Evolutionary conservation across 306 rosid species (phyloP), one percentile per base, ranked within the genome.

Genomic region (Rubus parviflorus): DNA sequence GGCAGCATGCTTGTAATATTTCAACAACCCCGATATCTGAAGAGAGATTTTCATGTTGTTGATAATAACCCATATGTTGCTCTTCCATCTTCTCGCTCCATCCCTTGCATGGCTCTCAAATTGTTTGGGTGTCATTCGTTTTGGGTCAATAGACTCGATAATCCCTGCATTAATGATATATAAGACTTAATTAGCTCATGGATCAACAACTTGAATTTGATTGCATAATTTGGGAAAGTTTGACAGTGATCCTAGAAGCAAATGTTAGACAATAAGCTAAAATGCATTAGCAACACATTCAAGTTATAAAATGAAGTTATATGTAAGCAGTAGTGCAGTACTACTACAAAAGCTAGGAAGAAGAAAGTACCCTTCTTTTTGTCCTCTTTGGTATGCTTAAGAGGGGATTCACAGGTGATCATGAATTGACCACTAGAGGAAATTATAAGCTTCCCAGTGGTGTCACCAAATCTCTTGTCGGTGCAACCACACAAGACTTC

Each of bases 401-500:
- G 14, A 5, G 35, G 8, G 76, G 89, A 86, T 1, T 77, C 35
- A 38, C 90, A 88, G 35, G 30, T 58, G 71, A 90, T 78, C 1
- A 12, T 37, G 14, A 84, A 85, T 12, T 83, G 77, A 3, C 90
- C 89, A 10, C 62, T 20, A 9, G 49, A 2, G 13, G 62, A 69
- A 15, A 88, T 57, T 73, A 49, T 83, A 0, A 86, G 85, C 25
- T 0, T 85, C 1, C 86, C 91, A 6, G 2, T 19, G 3, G 37
- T 49, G 66, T 90, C 92, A 7, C 91, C 89, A 35, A 25, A 80
- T 37, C 6, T 82, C 15, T 47, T 74, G 74, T 76, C 80, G 15
- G 89, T 88, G 74, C 85, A 82, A 8, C 90, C 89, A 51, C 96
- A 88, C 0, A 8, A 16, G 17, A 88, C 85, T 70, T 86, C 85